phyloP scores from a whole-genome alignment of 768 basidiomycete species.

The Boletus rex-veris region DNA sequence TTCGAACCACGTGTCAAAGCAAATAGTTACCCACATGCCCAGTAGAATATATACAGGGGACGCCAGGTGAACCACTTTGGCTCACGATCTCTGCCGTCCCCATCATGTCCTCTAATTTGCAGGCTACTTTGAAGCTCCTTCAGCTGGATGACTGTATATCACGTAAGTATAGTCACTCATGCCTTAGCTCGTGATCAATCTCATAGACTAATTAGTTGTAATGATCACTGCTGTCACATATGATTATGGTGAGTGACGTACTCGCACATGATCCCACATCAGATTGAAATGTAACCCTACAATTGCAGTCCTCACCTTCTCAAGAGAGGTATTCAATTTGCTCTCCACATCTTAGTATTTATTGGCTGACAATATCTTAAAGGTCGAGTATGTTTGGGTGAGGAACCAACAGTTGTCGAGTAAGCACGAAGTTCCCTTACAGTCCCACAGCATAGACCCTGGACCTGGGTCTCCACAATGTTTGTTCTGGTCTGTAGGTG shows the following conservation, averaged over 20 bases:
- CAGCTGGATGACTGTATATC: background rate
- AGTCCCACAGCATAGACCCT: background rate
- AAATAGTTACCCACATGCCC: no score
- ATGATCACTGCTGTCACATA: background rate
- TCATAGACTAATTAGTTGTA: background rate
- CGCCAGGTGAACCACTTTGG: no score
- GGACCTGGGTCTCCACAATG: constrained; percentile 11
- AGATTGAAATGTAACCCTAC: background rate
- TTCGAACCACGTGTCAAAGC: no score
- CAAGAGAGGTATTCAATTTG: constrained; percentile 1
- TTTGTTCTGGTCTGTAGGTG: constrained; percentile 4
- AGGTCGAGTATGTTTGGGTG: constrained; percentile 22
- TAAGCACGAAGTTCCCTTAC: background rate
- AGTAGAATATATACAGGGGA: no score
- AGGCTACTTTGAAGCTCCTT: background rate
- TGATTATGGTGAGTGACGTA: constrained; percentile 5
- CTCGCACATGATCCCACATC: background rate
- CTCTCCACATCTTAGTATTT: accelerated
- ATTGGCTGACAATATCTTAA: background rate
- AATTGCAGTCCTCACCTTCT: constrained; percentile 7
- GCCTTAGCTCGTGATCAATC: background rate
- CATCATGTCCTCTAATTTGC: background rate
- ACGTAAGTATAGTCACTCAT: background rate
- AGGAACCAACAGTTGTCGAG: background rate
- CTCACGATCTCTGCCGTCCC: no score